These are phyloP conservation scores for Eucalyptus virginea DNA, from an alignment of 345 rosid species.

Conservation along the genomic window DNA sequence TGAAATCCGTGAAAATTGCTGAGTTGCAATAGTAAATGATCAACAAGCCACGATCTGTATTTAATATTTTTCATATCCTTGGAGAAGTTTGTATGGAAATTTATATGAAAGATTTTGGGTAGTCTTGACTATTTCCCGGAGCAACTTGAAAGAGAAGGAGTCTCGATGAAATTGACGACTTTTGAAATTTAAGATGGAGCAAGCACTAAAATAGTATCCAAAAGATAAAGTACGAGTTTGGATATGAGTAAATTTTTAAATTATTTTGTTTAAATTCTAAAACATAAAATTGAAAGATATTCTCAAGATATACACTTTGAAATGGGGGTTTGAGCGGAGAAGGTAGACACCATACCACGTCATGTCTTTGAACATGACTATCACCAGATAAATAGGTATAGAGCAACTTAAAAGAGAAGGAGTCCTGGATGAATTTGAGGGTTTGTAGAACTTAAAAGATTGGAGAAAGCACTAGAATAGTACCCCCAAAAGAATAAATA, in stretches of 20 bases:
- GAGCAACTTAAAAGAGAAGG: background rate
- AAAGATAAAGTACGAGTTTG: background rate
- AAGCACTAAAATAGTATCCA: background rate
- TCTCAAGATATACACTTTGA: too few relatives aligned
- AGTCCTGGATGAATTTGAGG: background rate
- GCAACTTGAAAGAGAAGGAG: background rate
- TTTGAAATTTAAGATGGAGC: background rate
- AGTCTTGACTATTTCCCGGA: background rate
- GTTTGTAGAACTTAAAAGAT: background rate
- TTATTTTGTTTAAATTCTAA: too few relatives aligned
- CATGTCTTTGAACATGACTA: too few relatives aligned
- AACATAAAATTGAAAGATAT: too few relatives aligned
- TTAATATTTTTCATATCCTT: too few relatives aligned
- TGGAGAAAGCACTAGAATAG: background rate
- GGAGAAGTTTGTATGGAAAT: too few relatives aligned
- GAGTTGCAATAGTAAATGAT: too few relatives aligned
- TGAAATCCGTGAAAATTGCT: too few relatives aligned
- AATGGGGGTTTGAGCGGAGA: too few relatives aligned
- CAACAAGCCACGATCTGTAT: fast-evolving
- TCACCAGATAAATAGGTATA: too few relatives aligned
- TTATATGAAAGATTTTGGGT: background rate
- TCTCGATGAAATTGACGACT: background rate
- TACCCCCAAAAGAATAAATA: background rate
- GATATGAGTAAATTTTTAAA: too few relatives aligned
- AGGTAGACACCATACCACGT: too few relatives aligned